A percentile compares a stretch with the other conserved stretches of the same genome.
Conservation (phyloP, 768 basidiomycete genomes). For the Termitomyces sp. region DNA sequence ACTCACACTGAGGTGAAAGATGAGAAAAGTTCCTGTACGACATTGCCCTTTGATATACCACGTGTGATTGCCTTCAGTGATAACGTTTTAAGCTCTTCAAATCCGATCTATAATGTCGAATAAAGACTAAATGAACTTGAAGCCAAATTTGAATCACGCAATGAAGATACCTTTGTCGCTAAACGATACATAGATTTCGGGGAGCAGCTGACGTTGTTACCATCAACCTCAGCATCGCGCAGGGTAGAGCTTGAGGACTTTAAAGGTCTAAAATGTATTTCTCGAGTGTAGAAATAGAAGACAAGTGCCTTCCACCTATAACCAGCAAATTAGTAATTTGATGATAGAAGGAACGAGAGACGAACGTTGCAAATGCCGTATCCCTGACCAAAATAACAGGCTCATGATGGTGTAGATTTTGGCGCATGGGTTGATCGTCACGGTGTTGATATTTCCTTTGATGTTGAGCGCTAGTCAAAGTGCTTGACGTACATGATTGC, state of each 20-base stretch:
- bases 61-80: slow-evolving; percentile 16
- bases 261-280: slow-evolving; percentile 27
- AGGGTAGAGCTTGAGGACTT: neutral
- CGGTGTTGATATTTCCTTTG: neutral
- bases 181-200: slow-evolving; percentile 43
- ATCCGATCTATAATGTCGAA: slow-evolving; percentile 12
- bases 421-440: neutral
- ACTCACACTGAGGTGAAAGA: slow-evolving; percentile 19
- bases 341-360: neutral
- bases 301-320: slow-evolving; percentile 34
- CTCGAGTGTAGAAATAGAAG: slow-evolving; percentile 35
- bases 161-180: slow-evolving; percentile 32
- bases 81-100: slow-evolving; percentile 12
- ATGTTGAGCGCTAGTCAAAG: too few relatives aligned
- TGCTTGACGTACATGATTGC: neutral
- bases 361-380: slow-evolving; percentile 18
- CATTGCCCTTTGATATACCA: slow-evolving; percentile 15
- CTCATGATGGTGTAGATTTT: slow-evolving; percentile 2
- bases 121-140: neutral
- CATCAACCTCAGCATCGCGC: slow-evolving; percentile 12
- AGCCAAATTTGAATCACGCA: neutral
- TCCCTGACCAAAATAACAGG: slow-evolving; percentile 12
- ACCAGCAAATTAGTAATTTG: neutral
- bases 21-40: slow-evolving; percentile 21
- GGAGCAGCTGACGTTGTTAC: slow-evolving; percentile 21